Base-by-base conservation (phyloP, 495 filamentous ascomycete species). In the Penicillium mononematosum region DNA sequence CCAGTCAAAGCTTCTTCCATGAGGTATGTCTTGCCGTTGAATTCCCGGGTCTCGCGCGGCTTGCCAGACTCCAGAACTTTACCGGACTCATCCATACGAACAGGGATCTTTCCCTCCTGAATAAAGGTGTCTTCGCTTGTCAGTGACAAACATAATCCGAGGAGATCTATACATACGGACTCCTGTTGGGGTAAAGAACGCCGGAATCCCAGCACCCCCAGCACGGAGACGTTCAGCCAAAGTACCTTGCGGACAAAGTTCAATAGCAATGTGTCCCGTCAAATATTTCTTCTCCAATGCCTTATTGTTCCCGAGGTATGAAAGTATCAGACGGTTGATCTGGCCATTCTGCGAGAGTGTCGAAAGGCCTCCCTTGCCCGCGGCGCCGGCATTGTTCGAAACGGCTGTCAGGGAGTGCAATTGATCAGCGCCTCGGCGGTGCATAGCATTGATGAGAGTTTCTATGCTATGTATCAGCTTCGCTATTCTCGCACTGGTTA, bases 241-340 rank as follows among this genome's bases (percentile, higher is more conserved):
- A 1, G 92, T 96, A 19, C 92, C 92, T 64, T 96, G 92, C 0
- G 92, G 92, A 14, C 88, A 92, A 45, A 96, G 80, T 67, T 96
- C 92, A 22, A 96, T 83, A 55, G 88, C 85, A 59, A 96, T 86
- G 53, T 91, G 80, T 19, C 92, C 92, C 0, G 82, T 87, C 34
- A 96, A 74, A 67, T 96, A 96, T 78, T 90, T 88, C 56, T 80
- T 76, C 77, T 96, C 92, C 43, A 96, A 84, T 2, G 83, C 86
- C 74, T 93, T 95, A 69, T 96, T 96, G 66, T 92, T 89, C 62
- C 92, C 92, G 38, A 96, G 83, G 65, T 92, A 96, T 38, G 85
- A 89, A 7, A 90, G 84, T 60, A 96, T 86, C 80, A 96, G 85
- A 63, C 91, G 91, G 55, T 82, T 84, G 56, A 96, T 81, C 70